phyloP scores from a whole-genome alignment of 805 yeast genomes.

The Diddensiella santjacobensis region DNA sequence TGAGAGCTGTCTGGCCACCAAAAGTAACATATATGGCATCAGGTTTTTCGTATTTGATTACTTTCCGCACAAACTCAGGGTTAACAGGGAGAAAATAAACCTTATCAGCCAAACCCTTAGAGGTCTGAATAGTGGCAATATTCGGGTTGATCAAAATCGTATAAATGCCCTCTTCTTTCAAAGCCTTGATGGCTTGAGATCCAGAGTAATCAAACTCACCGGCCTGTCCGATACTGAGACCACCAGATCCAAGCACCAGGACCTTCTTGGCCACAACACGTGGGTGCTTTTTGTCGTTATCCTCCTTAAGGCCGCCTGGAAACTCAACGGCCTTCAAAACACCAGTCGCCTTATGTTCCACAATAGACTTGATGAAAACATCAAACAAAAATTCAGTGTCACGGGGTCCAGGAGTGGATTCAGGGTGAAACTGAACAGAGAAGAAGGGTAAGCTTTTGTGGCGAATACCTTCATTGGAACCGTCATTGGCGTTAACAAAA shows the following conservation, averaged over 20 bases:
- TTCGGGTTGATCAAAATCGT: slow-evolving; percentile 95
- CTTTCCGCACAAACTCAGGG: slow-evolving; percentile 93
- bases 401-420: slow-evolving; percentile 98
- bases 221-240: slow-evolving; percentile 97
- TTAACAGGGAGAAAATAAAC: slow-evolving; percentile 98
- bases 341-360: slow-evolving; percentile 45
- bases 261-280: slow-evolving; percentile 84
- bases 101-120: slow-evolving; percentile 96
- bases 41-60: slow-evolving; percentile 90
- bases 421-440: slow-evolving; percentile 99
- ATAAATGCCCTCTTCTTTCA: slow-evolving; percentile 96
- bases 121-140: slow-evolving; percentile 97
- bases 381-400: slow-evolving; percentile 97
- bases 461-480: slow-evolving; percentile 97
- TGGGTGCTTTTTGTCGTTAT: slow-evolving; percentile 73
- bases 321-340: slow-evolving; percentile 68
- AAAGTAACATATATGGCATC: slow-evolving; percentile 96
- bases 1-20: slow-evolving; percentile 98
- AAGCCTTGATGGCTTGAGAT: slow-evolving; percentile 97
- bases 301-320: slow-evolving; percentile 84
- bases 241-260: slow-evolving; percentile 94
- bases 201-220: slow-evolving; percentile 99
- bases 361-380: slow-evolving; percentile 79
- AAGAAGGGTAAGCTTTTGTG: slow-evolving; percentile 82
- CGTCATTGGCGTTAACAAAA: slow-evolving; percentile 93